A percentile compares a stretch with the other conserved stretches of the same genome.
Evolutionary conservation across 257 asterid genomes (phyloP).

Genomic region (Przewalskia tangutica): DNA sequence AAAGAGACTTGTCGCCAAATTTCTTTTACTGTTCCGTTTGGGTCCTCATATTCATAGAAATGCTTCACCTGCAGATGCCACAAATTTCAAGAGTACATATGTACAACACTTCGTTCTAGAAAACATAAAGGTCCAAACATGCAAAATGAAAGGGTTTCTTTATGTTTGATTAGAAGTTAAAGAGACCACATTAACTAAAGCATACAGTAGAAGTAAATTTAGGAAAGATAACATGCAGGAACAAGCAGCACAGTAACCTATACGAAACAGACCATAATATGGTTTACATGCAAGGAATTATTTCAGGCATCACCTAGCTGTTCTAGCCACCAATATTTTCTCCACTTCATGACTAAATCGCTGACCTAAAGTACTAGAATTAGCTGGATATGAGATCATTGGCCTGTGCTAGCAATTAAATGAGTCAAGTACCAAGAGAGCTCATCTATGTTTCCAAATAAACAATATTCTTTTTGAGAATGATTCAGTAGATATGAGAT

Average conservation of each 20-base stretch:
- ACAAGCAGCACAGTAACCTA: neutral
- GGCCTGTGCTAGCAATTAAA: neutral
- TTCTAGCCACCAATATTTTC: neutral
- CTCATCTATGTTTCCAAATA: neutral
- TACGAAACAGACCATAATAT: neutral
- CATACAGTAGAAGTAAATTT: neutral
- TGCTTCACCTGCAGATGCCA: slow-evolving; percentile 49
- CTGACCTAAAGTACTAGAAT: neutral
- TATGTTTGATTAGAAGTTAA: neutral
- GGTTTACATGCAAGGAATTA: neutral
- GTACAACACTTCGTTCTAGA: neutral
- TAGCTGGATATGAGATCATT: neutral
- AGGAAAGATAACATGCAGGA: neutral
- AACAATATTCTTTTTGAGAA: neutral
- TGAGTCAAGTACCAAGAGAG: neutral
- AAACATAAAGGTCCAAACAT: neutral
- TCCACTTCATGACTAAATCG: neutral
- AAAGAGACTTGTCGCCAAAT: slow-evolving; percentile 81
- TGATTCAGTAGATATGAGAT: neutral
- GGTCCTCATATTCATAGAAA: slow-evolving; percentile 81
- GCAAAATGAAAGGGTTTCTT: neutral
- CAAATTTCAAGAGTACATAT: neutral
- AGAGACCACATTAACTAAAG: neutral
- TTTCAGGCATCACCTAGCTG: neutral
- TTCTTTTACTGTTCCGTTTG: slow-evolving; percentile 79